Percentiles rank a stretch among this genome's conserved stretches.
phyloP scores from a whole-genome alignment of 148 eudicot genomes.

The Fallopia convolvulus region DNA sequence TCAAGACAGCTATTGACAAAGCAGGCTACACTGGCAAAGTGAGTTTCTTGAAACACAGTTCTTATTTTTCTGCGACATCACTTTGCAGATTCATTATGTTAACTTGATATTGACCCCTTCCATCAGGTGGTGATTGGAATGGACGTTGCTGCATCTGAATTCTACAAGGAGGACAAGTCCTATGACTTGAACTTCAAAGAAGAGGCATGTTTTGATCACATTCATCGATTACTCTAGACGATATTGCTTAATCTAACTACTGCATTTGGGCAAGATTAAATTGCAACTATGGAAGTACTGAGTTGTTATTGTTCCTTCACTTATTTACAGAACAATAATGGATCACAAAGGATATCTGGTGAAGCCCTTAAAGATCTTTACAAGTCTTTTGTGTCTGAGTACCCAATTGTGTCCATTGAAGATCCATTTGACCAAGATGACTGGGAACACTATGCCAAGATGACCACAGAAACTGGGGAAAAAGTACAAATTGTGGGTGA shows the following conservation, averaged over 20 bases:
- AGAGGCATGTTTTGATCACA: slow-evolving; percentile 30
- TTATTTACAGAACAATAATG: slow-evolving; percentile 66
- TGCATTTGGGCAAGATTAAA: background rate
- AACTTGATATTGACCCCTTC: background rate
- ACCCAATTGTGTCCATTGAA: slow-evolving; percentile 93
- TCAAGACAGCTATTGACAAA: slow-evolving; percentile 88
- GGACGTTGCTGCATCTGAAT: slow-evolving; percentile 86
- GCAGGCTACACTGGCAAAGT: slow-evolving; percentile 95
- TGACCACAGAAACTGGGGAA: slow-evolving; percentile 67
- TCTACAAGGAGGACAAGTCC: slow-evolving; percentile 51
- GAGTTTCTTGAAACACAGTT: slow-evolving; percentile 11
- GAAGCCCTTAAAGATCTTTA: slow-evolving; percentile 83
- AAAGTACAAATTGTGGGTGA: slow-evolving; percentile 94
- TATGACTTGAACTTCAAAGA: slow-evolving; percentile 78
- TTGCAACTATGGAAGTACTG: background rate
- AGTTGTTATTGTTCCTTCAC: background rate
- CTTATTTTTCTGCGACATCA: background rate
- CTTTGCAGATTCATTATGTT: background rate
- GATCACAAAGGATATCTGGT: slow-evolving; percentile 75
- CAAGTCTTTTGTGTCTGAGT: slow-evolving; percentile 77
- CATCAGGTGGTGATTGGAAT: slow-evolving; percentile 65
- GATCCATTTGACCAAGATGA: slow-evolving; percentile 99
- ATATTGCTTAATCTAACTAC: background rate
- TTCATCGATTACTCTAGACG: background rate
- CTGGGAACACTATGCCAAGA: slow-evolving; percentile 78